Base-by-base conservation (phyloP, 805 yeast genomes). In the Myxozyma vanderwaltii region DNA sequence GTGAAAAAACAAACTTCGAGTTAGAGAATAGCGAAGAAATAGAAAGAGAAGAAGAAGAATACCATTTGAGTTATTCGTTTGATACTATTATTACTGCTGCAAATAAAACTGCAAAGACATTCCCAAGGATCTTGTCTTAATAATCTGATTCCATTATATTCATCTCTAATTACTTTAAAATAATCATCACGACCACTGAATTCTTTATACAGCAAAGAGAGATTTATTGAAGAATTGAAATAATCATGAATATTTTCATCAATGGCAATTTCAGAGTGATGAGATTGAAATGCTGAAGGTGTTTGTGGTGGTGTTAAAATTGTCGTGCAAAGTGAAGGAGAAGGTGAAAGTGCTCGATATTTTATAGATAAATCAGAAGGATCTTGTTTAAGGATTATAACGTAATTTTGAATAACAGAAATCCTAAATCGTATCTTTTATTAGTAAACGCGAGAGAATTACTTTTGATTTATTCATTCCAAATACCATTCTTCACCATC, bases 71-170 rank as follows among this genome's bases (percentile, higher is more conserved):
- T 87, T 47, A 94, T 94, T 38, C 99, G 79, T 69, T 92, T 90
- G 54, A 94, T 94, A 69, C 94, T 94, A 74, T 94, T 94, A 72
- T 94, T 94, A n/a, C 96, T 86, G 1, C 96, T 89, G 74, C 98
- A 94, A 10, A 94, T 94, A 65, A 92, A 94, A 1, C 94, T 88
- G 19, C 92, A 76, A 46, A 91, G 76, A 44, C 92, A 90, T 67
- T 94, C 99, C 98, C 98, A 94, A 0, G 99, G 98, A 64, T 92
- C 97, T 72, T 94, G 98, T 38, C 91, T 79, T 27, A 94, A 78
- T 63, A 92, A 89, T 31, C 99, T 76, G 19, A 92, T 84, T 0
- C 97, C 98, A 3, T 77, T 77, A 56, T 83, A 83, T 13, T 53
- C 62, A 36, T 50, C 51, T 2, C 56, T 41, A 45, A 70, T 70